phyloP scores from a whole-genome alignment of 176 grass and related monocot genomes.

The Hyparrhenia diplandra region DNA sequence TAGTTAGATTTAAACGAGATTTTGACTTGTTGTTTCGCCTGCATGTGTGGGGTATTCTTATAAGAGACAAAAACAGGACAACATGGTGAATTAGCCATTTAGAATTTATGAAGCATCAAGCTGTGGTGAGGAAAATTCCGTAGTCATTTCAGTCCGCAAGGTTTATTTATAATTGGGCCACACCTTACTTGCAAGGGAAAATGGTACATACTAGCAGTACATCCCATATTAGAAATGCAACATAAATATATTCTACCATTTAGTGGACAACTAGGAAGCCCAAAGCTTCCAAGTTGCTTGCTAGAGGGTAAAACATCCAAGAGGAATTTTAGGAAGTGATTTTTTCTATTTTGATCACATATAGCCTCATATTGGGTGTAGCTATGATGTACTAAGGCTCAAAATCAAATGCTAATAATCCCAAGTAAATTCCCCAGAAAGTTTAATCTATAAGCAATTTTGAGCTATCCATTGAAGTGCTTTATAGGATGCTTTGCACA shows the following conservation, averaged over 20 bases:
- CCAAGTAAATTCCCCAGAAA: neutral
- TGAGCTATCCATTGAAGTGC: neutral
- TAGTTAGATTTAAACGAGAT: too few species aligned
- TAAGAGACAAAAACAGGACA: neutral
- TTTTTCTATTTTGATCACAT: slow-evolving; percentile 7
- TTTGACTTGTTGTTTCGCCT: too few species aligned
- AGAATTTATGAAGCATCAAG: slow-evolving; percentile 6
- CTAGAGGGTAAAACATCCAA: neutral
- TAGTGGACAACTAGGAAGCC: neutral
- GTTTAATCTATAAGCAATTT: neutral
- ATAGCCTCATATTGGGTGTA: neutral
- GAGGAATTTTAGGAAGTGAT: neutral
- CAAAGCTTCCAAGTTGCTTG: neutral
- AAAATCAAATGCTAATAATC: neutral
- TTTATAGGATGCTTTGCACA: slow-evolving; percentile 1
- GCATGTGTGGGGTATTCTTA: too few species aligned
- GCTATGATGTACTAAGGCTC: neutral
- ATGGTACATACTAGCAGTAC: neutral
- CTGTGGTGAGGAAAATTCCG: neutral
- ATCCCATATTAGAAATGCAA: too few species aligned
- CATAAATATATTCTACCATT: neutral
- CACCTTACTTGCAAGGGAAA: neutral
- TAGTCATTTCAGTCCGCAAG: neutral
- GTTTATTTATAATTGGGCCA: neutral
- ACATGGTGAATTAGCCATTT: neutral